These are phyloP conservation scores for Globisporangium paroecandrum DNA, from an alignment of 352 stramenopile species.

Conservation along the genomic window DNA sequence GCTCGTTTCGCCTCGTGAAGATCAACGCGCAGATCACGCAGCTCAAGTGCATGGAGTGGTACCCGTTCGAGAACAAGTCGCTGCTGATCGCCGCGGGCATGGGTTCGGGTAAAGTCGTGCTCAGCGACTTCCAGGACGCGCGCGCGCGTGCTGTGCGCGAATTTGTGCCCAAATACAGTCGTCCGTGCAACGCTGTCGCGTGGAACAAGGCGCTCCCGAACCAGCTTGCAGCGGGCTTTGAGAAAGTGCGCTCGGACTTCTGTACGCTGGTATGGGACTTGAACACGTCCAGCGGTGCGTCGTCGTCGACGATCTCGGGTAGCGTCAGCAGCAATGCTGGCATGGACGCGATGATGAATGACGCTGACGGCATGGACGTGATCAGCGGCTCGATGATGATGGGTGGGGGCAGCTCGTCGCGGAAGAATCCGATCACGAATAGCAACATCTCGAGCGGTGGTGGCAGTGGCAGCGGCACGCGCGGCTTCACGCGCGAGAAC, in stretches of 20 bases:
- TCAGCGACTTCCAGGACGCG: conserved; percentile 80
- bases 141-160: conserved; percentile 62
- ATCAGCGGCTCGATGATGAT: conserved; percentile 21
- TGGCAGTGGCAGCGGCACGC: conserved; percentile 5
- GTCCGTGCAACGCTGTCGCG: conserved; percentile 77
- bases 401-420: conserved; percentile 1
- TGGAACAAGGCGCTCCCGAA: conserved; percentile 78
- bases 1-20: conserved; percentile 76
- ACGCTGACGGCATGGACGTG: conserved; percentile 23
- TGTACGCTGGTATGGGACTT: conserved; percentile 86
- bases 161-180: conserved; percentile 78
- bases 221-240: conserved; percentile 78
- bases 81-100: conserved; percentile 75
- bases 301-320: conserved; percentile 17
- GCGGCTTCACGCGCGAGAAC: conserved; percentile 28
- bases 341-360: conserved; percentile 29
- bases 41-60: conserved; percentile 84
- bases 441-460: conserved; percentile 12
- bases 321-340: conserved; percentile 19
- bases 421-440: conserved; percentile 18
- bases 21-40: conserved; percentile 75
- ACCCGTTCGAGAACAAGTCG: conserved; percentile 70
- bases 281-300: conserved; percentile 33
- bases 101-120: conserved; percentile 71
- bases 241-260: conserved; percentile 85